phyloP scores from a whole-genome alignment of 2,329 filamentous ascomycete genomes.

The Claviceps fusiformis region DNA sequence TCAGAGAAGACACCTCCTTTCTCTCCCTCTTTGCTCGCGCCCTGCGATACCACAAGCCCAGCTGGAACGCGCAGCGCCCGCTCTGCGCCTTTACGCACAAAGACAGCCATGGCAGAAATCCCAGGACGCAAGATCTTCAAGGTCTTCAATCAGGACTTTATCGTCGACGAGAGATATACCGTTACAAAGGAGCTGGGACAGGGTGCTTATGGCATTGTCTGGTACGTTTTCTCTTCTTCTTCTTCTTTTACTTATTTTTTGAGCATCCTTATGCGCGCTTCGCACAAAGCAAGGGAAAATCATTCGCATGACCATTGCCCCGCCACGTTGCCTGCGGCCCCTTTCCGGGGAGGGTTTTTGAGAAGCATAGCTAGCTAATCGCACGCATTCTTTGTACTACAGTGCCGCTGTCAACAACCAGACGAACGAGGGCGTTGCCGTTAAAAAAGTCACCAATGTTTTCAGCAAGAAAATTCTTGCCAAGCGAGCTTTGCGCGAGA shows the following conservation, averaged over 20 bases:
- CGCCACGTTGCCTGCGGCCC: no score
- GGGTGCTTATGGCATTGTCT: conserved; percentile 97
- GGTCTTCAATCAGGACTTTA: conserved; percentile 99
- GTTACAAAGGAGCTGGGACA: conserved; percentile 98
- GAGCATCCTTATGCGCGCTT: no score
- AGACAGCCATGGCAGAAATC: conserved; percentile 25
- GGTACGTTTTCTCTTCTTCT: conserved; percentile 41
- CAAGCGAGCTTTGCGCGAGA: conserved; percentile 93
- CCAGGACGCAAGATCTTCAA: conserved; percentile 79
- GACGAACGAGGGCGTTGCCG: conserved; percentile 85
- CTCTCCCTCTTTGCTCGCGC: neutral
- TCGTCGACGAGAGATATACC: conserved; percentile 95
- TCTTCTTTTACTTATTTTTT: neutral
- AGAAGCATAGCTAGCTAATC: neutral
- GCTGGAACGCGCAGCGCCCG: neutral
- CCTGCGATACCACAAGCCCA: conserved; percentile 1
- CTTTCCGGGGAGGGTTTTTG: no score
- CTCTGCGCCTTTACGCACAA: neutral
- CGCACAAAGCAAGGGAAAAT: no score
- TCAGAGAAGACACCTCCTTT: neutral
- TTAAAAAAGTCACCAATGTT: conserved; percentile 99
- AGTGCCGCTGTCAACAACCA: conserved; percentile 88
- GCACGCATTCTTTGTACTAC: conserved; percentile 6
- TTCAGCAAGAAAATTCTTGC: conserved; percentile 99
- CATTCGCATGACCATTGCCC: no score